Conservation (phyloP, 2,329 filamentous ascomycete species). For the Stachybotrys chartarum region DNA sequence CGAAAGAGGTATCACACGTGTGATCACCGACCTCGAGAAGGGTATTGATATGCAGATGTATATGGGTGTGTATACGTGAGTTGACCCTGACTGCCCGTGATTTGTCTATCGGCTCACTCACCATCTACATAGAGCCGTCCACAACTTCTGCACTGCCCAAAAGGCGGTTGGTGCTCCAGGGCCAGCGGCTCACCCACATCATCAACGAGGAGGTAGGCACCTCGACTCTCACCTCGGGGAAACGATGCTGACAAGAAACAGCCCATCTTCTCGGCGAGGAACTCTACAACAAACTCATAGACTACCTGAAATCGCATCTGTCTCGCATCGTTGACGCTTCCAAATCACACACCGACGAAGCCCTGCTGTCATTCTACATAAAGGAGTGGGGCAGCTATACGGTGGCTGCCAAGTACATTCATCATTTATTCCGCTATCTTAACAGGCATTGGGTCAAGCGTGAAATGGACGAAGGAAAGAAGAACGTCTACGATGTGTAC, state of each 20-base stretch:
- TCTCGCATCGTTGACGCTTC: constrained; percentile 63
- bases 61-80: constrained; percentile 90
- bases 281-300: constrained; percentile 83
- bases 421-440: constrained; percentile 92
- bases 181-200: constrained; percentile 26
- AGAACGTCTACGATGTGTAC: constrained; percentile 96
- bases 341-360: constrained; percentile 78
- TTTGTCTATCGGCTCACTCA: constrained; percentile 23
- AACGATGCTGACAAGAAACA: constrained; percentile 24
- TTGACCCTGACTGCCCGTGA: not conserved
- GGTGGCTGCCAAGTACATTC: constrained; percentile 91
- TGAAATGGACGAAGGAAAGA: constrained; percentile 98
- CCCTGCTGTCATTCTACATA: constrained; percentile 87
- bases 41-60: constrained; percentile 96
- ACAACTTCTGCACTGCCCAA: constrained; percentile 98
- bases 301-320: constrained; percentile 76
- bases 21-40: constrained; percentile 87
- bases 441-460: constrained; percentile 99
- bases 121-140: constrained; percentile 60
- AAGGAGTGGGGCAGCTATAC: constrained; percentile 96
- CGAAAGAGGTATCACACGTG: constrained; percentile 78
- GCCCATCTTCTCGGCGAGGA: constrained; percentile 94
- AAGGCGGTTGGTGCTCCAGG: constrained; percentile 66
- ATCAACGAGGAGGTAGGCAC: constrained; percentile 53
- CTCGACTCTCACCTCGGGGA: not conserved